Evolutionary conservation across 2,329 filamentous ascomycete species (phyloP).

Genomic region (Dendryphion nanum): DNA sequence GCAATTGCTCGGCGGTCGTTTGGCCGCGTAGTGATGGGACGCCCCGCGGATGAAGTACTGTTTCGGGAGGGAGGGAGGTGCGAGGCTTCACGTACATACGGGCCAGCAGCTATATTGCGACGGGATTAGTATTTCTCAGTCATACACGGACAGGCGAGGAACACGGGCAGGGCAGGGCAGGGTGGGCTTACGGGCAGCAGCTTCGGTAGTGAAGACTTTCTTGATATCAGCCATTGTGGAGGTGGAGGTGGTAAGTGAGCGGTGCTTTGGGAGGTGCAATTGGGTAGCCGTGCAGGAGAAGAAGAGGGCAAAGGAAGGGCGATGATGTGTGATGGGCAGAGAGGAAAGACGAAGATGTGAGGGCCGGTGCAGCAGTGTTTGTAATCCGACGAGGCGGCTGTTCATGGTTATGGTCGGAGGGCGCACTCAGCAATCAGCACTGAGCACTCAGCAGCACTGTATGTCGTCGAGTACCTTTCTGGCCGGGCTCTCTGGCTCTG

Average conservation of each 20-base stretch:
- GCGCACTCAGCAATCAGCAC: no score
- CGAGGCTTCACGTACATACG: slow-evolving; percentile 39
- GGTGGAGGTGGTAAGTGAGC: neutral
- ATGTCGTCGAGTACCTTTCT: no score
- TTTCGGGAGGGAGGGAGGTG: neutral
- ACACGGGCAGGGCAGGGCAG: no score
- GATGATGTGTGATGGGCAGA: slow-evolving; percentile 69
- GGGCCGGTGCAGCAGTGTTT: slow-evolving; percentile 47
- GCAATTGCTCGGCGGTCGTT: neutral
- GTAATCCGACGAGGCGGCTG: no score
- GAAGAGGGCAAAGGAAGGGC: slow-evolving; percentile 61
- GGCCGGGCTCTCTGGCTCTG: no score
- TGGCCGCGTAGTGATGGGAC: neutral
- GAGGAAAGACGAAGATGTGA: slow-evolving; percentile 68
- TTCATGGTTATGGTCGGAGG: no score
- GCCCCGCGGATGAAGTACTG: no score
- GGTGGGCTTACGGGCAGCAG: slow-evolving; percentile 41
- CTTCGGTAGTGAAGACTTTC: slow-evolving; percentile 43
- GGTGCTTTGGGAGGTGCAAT: slow-evolving; percentile 1
- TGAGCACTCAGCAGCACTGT: no score
- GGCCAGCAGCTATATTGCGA: slow-evolving; percentile 37
- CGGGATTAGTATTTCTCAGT: slow-evolving; percentile 11
- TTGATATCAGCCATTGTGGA: slow-evolving; percentile 45
- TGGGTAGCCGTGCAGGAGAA: neutral
- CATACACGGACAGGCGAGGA: neutral